phyloP scores from a whole-genome alignment of 495 filamentous ascomycete genomes.

The Penicillium herquei region DNA sequence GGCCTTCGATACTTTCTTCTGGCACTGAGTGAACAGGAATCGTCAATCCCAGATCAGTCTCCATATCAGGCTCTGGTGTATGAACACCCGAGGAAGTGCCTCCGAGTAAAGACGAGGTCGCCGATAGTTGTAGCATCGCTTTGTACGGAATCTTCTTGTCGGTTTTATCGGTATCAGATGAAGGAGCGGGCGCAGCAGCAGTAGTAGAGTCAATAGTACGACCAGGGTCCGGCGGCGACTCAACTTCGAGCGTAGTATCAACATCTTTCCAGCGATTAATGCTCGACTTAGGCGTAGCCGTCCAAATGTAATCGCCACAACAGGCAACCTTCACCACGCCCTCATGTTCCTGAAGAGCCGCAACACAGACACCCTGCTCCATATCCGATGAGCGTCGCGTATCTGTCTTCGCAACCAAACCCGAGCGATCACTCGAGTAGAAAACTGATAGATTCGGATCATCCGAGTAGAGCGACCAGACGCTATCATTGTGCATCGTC shows the following conservation, averaged over 20 bases:
- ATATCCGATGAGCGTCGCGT: conserved; percentile 71
- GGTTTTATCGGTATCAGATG: conserved; percentile 10
- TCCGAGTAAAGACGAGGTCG: conserved; percentile 70
- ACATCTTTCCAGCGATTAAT: conserved; percentile 94
- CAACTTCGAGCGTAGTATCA: conserved; percentile 64
- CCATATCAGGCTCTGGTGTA: conserved; percentile 57
- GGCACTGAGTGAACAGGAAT: conserved; percentile 73
- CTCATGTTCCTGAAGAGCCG: conserved; percentile 86
- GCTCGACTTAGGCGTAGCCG: conserved; percentile 86
- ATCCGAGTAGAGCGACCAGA: conserved; percentile 93
- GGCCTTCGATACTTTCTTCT: conserved; percentile 86
- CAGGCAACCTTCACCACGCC: conserved; percentile 83
- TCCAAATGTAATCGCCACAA: conserved; percentile 83
- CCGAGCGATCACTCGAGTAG: conserved; percentile 90
- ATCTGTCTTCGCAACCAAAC: conserved; percentile 92
- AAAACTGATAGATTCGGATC: conserved; percentile 83
- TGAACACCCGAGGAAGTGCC: conserved; percentile 49
- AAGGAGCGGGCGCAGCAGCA: neutral
- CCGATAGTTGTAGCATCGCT: conserved; percentile 75
- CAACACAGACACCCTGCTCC: conserved; percentile 86
- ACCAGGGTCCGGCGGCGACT: conserved; percentile 54
- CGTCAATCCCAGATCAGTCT: conserved; percentile 53
- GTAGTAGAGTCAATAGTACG: conserved; percentile 35
- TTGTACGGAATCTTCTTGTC: conserved; percentile 72
- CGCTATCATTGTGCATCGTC: conserved; percentile 97